Percentiles rank a stretch among this genome's conserved stretches.
These are phyloP conservation scores for Thalassiosira livingstoniorum DNA, from an alignment of 352 stramenopile species.

Conservation along the genomic window DNA sequence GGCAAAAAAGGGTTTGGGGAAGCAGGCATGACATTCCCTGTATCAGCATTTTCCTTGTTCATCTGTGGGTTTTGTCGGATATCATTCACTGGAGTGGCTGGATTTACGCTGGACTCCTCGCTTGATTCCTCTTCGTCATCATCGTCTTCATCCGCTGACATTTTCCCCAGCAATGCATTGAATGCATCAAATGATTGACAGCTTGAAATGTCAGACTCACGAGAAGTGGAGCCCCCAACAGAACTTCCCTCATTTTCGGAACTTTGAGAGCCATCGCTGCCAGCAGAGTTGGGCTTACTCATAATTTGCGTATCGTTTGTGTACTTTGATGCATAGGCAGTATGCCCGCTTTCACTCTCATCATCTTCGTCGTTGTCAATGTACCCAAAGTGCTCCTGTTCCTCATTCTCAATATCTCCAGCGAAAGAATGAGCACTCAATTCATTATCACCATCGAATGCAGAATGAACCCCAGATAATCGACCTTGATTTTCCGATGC, in stretches of 20 bases:
- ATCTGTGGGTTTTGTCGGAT: neutral
- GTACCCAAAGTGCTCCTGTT: too few relatives aligned
- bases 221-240: neutral
- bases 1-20: constrained; percentile 16
- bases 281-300: neutral
- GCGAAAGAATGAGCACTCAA: neutral
- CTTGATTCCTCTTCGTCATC: constrained; percentile 29
- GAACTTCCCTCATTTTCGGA: neutral
- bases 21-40: neutral
- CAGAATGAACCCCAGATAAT: neutral
- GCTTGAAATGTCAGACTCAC: constrained; percentile 29
- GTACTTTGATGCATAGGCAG: constrained; percentile 44
- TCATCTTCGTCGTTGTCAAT: too few relatives aligned
- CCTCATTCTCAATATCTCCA: constrained; percentile 8
- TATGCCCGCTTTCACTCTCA: constrained; percentile 4
- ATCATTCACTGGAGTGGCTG: constrained; percentile 9
- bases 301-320: constrained; percentile 5
- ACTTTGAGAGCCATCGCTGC: neutral
- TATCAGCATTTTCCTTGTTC: constrained; percentile 31
- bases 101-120: neutral
- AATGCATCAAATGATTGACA: constrained; percentile 54
- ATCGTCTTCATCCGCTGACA: too few relatives aligned
- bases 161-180: constrained; percentile 54
- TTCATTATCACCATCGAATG: neutral
- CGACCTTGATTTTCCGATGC: neutral